Base-by-base conservation (phyloP, 306 rosid genomes). In the Fragaria ananassa region DNA sequence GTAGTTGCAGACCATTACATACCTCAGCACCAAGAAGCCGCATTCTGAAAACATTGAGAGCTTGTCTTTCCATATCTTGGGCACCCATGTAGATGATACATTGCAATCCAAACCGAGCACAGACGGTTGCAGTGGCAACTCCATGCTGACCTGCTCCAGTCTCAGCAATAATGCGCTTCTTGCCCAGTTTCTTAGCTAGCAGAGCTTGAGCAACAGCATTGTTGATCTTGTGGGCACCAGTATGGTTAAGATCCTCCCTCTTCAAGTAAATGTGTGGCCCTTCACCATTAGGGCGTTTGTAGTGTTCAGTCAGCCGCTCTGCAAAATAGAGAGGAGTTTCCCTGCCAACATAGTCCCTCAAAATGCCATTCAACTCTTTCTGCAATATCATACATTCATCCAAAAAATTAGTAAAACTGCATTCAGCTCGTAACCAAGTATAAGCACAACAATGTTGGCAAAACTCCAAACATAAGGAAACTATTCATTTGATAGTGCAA, bases 71-170 rank as follows among this genome's bases (percentile, higher is more conserved):
- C 98, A 95, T 95, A 77, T 95, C 97, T 77, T 92, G 97, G 6
- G 98, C 98, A 3, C 98, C 98, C 98, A 92, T 95, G 80, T 92
- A 95, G 83, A 95, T 83, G 62, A 95, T 83, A 81, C 98, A 95
- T 25, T 89, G 83, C 82, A 95, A 78, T 27, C 97, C 98, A 78
- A 95, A 92, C 74, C 98, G 85, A 70, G 98, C 97, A 80, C 98
- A 95, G 19, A 90, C 98, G 27, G 97, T 95, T 25, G 98, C 98
- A 70, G 97, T 90, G 46, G 98, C 98, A 80, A 95, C 97, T 65
- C 98, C 98, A 81, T 95, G 98, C 78, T 95, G 98, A 46, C 98
- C 98, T 3, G 97, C 98, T 69, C 98, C 98, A 50, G 98, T 92
- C 82, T 95, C 98, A 70, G 98, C 98, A 67, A 95, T 95, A 71